phyloP scores from a whole-genome alignment of 345 rosid species.

The Barbarea vulgaris region DNA sequence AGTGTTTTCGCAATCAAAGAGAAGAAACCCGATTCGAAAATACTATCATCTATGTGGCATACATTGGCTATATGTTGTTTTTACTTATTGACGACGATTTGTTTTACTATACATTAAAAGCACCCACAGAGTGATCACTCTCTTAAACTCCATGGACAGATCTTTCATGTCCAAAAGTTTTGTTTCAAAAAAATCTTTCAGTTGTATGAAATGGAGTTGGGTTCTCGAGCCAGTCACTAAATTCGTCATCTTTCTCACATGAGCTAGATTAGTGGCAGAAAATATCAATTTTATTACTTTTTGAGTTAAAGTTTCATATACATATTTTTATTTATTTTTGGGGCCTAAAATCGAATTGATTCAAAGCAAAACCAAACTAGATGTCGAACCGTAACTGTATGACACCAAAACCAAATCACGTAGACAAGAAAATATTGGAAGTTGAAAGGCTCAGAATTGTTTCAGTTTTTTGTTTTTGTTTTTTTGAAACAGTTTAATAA shows the following conservation, averaged over 20 bases:
- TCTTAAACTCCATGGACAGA: conserved; percentile 27
- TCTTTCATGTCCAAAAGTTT: conserved; percentile 31
- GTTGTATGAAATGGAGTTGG: background rate
- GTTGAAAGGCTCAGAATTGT: conserved; percentile 20
- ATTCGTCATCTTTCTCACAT: background rate
- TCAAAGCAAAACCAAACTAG: background rate
- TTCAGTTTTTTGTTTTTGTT: background rate
- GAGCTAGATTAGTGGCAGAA: background rate
- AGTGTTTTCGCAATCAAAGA: conserved; percentile 16
- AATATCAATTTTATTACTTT: background rate
- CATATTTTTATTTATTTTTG: too few relatives aligned
- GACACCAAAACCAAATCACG: background rate
- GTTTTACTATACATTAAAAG: conserved; percentile 22
- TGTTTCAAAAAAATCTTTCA: conserved; percentile 20
- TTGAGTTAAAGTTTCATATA: background rate
- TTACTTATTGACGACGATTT: background rate
- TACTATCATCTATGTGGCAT: conserved; percentile 11
- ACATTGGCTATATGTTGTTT: conserved; percentile 27
- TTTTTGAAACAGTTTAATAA: background rate
- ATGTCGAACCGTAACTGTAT: background rate
- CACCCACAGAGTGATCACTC: background rate
- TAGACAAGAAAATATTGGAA: conserved; percentile 10
- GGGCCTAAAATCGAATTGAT: background rate
- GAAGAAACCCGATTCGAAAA: background rate
- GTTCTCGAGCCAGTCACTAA: background rate